Percentiles rank a stretch among this genome's conserved stretches.
These are phyloP conservation scores for Zanthoxylum bungeanum DNA, from an alignment of 345 rosid species.

Conservation along the genomic window DNA sequence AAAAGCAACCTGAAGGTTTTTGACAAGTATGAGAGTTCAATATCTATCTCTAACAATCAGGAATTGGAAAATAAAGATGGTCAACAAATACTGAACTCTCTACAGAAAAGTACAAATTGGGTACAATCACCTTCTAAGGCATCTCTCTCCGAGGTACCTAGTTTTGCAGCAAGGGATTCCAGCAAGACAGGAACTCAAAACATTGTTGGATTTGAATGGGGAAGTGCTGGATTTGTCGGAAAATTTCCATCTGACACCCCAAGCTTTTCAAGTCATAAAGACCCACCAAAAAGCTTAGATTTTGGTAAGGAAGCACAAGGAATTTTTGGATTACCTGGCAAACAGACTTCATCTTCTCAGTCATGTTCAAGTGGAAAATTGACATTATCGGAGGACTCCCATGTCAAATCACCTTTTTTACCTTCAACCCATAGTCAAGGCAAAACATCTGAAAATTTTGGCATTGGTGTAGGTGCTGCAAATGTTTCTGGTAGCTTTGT, in stretches of 20 bases:
- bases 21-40: slow-evolving; percentile 27
- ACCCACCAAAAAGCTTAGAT: slow-evolving; percentile 27
- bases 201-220: slow-evolving; percentile 29
- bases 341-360: slow-evolving; percentile 36
- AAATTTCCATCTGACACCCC: slow-evolving; percentile 25
- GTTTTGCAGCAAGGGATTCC: slow-evolving; percentile 11
- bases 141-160: slow-evolving; percentile 26
- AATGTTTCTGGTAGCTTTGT: slow-evolving; percentile 28
- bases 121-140: slow-evolving; percentile 37
- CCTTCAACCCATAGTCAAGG: slow-evolving; percentile 32
- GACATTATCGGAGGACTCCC: slow-evolving; percentile 29
- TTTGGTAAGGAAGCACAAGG: slow-evolving; percentile 30
- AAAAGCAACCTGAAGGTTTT: slow-evolving; percentile 29
- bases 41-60: slow-evolving; percentile 16
- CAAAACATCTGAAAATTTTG: slow-evolving; percentile 31
- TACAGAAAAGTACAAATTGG: slow-evolving; percentile 33
- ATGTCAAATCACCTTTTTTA: slow-evolving; percentile 25
- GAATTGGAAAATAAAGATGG: slow-evolving; percentile 28
- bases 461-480: slow-evolving; percentile 23
- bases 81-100: slow-evolving; percentile 29
- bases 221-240: slow-evolving; percentile 30
- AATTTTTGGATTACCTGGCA: slow-evolving; percentile 29
- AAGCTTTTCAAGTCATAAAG: slow-evolving; percentile 26
- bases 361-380: slow-evolving; percentile 40
- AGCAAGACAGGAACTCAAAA: slow-evolving; percentile 34